Evolutionary conservation across 2,329 filamentous ascomycete species (phyloP).

Genomic region (Fusarium dimerum): DNA sequence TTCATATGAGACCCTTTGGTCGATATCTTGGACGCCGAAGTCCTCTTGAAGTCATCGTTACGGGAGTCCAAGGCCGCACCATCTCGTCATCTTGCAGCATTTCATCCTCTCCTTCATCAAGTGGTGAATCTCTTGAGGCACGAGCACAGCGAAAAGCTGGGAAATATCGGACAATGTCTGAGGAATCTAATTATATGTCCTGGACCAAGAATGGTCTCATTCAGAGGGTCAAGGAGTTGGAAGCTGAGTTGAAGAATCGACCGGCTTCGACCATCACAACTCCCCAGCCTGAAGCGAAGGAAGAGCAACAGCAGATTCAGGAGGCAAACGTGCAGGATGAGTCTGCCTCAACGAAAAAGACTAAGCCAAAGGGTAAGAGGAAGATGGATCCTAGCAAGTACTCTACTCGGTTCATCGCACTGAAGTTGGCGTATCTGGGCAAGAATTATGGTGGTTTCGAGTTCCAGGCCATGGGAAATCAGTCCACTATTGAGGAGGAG

Average conservation of each 20-base stretch:
- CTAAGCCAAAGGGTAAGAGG: slow-evolving; percentile 46
- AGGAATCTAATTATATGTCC: slow-evolving; percentile 54
- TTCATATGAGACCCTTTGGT: slow-evolving; percentile 32
- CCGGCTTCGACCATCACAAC: slow-evolving; percentile 26
- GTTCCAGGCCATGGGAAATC: slow-evolving; percentile 70
- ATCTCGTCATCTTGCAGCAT: not conserved
- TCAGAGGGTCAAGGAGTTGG: slow-evolving; percentile 65
- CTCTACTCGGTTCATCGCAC: slow-evolving; percentile 78
- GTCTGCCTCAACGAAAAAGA: slow-evolving; percentile 16
- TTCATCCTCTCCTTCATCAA: slow-evolving; percentile 20
- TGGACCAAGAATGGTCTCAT: slow-evolving; percentile 73
- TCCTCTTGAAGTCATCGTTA: slow-evolving; percentile 22
- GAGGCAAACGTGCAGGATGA: slow-evolving; percentile 1
- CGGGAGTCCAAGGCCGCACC: slow-evolving; percentile 13
- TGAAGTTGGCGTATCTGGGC: slow-evolving; percentile 93
- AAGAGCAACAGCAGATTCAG: slow-evolving; percentile 1
- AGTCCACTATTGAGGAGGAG: slow-evolving; percentile 88
- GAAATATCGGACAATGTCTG: slow-evolving; percentile 33
- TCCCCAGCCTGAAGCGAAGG: slow-evolving; percentile 2
- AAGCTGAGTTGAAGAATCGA: slow-evolving; percentile 61
- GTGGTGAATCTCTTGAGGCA: slow-evolving; percentile 21
- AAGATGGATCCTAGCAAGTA: slow-evolving; percentile 80
- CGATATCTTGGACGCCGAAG: slow-evolving; percentile 28
- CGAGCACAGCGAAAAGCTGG: slow-evolving; percentile 13
- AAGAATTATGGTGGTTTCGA: slow-evolving; percentile 93